Conservation (phyloP, 306 rosid species). For the Myrica gale region DNA sequence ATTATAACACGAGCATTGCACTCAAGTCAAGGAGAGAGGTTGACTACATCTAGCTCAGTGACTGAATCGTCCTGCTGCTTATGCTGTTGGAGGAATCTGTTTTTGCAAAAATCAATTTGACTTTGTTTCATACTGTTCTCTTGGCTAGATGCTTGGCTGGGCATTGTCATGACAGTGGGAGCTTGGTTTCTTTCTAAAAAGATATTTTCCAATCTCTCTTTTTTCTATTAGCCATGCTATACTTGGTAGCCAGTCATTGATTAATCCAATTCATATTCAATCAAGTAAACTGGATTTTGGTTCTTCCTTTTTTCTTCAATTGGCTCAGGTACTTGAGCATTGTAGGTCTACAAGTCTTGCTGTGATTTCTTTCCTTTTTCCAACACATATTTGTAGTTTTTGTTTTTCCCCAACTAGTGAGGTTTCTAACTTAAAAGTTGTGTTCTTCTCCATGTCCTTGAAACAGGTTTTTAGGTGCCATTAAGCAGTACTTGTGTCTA, state of each 20-base stretch:
- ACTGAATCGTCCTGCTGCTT: neutral
- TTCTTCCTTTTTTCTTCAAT: neutral
- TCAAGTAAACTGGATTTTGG: constrained; percentile 4
- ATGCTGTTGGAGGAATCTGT: neutral
- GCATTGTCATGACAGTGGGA: neutral
- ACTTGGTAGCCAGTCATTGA: neutral
- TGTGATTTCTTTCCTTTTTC: constrained; percentile 8
- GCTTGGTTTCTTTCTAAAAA: neutral
- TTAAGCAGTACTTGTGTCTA: constrained; percentile 96
- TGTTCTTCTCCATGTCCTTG: constrained; percentile 31
- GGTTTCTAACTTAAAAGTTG: neutral
- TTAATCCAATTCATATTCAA: neutral
- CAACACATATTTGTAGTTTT: constrained; percentile 1
- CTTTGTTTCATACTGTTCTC: neutral
- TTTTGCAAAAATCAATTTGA: neutral
- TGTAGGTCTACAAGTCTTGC: neutral
- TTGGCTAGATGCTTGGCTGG: neutral
- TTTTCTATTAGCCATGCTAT: neutral
- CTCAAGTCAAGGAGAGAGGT: neutral
- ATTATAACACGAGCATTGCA: neutral
- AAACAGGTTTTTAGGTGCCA: constrained; percentile 97
- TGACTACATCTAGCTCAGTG: neutral
- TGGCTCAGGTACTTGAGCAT: neutral
- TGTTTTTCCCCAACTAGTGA: constrained; percentile 1
- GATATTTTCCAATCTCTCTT: neutral